A percentile compares a stretch with the other conserved stretches of the same genome.
phyloP scores from a whole-genome alignment of 129 eudicot species.

The Tanacetum coccineum region DNA sequence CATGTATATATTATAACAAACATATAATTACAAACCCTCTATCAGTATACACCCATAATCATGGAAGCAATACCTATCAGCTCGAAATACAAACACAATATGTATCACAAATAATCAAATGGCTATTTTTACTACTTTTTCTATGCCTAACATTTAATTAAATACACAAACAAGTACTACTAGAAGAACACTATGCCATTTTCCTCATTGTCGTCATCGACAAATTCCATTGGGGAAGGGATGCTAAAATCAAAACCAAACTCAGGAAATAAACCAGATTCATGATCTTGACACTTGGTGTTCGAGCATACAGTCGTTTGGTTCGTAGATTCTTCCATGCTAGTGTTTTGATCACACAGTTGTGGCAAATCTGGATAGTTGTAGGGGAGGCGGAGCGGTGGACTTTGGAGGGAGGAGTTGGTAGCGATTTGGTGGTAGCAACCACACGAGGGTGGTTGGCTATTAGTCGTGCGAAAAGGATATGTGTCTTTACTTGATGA shows the following conservation, averaged over 20 bases:
- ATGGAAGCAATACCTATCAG: slow-evolving; percentile 14
- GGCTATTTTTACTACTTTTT: slow-evolving; percentile 11
- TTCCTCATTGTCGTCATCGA: slow-evolving; percentile 24
- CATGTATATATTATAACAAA: slow-evolving; percentile 11
- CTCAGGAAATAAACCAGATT: slow-evolving; percentile 32
- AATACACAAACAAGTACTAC: slow-evolving; percentile 3
- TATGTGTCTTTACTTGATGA: slow-evolving; percentile 21
- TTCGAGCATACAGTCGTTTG: slow-evolving; percentile 4
- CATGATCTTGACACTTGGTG: slow-evolving; percentile 30
- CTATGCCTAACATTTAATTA: slow-evolving; percentile 15
- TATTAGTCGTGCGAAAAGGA: slow-evolving; percentile 17
- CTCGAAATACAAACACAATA: slow-evolving; percentile 17
- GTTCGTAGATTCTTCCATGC: slow-evolving; percentile 21
- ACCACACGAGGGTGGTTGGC: slow-evolving; percentile 23
- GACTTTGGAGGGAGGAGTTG: slow-evolving; percentile 17
- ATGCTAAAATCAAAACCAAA: slow-evolving; percentile 29
- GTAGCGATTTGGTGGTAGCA: slow-evolving; percentile 33
- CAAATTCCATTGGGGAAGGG: slow-evolving; percentile 30
- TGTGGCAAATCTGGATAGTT: slow-evolving; percentile 19
- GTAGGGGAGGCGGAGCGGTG: slow-evolving; percentile 16
- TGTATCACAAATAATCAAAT: slow-evolving; percentile 24
- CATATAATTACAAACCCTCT: slow-evolving; percentile 24
- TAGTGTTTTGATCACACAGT: neutral
- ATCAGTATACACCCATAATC: slow-evolving; percentile 20
- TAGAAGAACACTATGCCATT: slow-evolving; percentile 33